Conservation (phyloP, 768 basidiomycete genomes). For the Mycena latifolia region DNA sequence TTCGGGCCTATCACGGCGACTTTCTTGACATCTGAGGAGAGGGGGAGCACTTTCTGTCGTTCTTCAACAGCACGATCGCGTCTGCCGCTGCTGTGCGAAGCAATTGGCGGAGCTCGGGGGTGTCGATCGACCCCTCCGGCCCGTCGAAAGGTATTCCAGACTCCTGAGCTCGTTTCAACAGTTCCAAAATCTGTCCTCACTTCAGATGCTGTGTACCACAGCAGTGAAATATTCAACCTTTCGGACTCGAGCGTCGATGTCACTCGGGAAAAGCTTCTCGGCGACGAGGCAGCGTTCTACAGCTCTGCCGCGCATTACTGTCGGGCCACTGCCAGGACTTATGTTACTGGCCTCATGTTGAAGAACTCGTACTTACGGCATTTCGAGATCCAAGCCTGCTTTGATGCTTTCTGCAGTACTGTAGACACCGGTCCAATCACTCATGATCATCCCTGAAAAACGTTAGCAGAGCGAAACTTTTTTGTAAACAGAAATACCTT, state of each 20-base stretch:
- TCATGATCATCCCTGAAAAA: conserved; percentile 63
- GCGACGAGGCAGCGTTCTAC: conserved; percentile 52
- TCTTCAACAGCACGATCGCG: conserved; percentile 72
- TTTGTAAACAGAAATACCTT: conserved; percentile 49
- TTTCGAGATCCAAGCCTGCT: conserved; percentile 75
- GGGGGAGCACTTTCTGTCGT: conserved; percentile 64
- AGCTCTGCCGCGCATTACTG: conserved; percentile 61
- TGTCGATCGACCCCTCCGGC: conserved; percentile 60
- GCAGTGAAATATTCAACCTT: conserved; percentile 41
- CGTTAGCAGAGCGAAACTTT: not conserved
- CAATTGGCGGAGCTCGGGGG: conserved; percentile 58
- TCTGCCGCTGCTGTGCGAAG: conserved; percentile 67
- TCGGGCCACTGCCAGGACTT: conserved; percentile 52
- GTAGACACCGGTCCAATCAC: conserved; percentile 69
- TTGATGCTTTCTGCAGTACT: conserved; percentile 64
- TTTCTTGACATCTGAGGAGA: conserved; percentile 49
- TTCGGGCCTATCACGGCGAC: conserved; percentile 77
- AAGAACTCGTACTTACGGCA: conserved; percentile 54
- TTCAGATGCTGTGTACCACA: too few relatives aligned
- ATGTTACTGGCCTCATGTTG: conserved; percentile 46
- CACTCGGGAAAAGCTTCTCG: conserved; percentile 57
- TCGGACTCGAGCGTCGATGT: conserved; percentile 54
- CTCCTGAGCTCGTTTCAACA: conserved; percentile 58
- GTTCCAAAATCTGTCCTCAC: conserved; percentile 62
- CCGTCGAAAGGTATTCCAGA: conserved; percentile 70